These are phyloP conservation scores for Seiridium unicorne DNA, from an alignment of 2,329 filamentous ascomycete genomes.

Conservation along the genomic window DNA sequence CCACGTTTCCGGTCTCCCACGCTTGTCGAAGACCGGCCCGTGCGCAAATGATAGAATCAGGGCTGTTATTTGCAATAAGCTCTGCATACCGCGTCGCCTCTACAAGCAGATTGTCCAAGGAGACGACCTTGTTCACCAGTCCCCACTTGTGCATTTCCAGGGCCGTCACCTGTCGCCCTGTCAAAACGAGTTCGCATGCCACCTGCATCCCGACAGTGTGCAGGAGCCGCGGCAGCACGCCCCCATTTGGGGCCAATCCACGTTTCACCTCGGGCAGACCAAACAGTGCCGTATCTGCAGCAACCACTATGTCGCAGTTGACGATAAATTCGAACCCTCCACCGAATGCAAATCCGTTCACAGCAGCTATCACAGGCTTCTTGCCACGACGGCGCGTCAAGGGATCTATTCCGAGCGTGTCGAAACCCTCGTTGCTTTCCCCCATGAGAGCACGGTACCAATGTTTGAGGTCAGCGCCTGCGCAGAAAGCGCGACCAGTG, in stretches of 20 bases:
- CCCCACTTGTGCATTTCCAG: slow-evolving; percentile 23
- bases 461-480: slow-evolving; percentile 22
- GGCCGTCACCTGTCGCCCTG: slow-evolving; percentile 20
- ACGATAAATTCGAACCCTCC: slow-evolving; percentile 61
- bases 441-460: slow-evolving; percentile 26
- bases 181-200: slow-evolving; percentile 22
- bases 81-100: slow-evolving; percentile 81
- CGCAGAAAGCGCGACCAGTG: slow-evolving; percentile 22
- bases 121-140: slow-evolving; percentile 22
- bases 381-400: slow-evolving; percentile 51
- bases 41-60: slow-evolving; percentile 24
- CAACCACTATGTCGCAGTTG: slow-evolving; percentile 60
- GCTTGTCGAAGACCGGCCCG: slow-evolving; percentile 21
- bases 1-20: slow-evolving; percentile 25
- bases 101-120: slow-evolving; percentile 50
- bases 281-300: slow-evolving; percentile 50
- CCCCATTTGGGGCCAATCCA: slow-evolving; percentile 21
- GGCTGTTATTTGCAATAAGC: slow-evolving; percentile 28
- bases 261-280: slow-evolving; percentile 35
- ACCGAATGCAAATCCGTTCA: slow-evolving; percentile 60
- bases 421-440: neutral
- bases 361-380: slow-evolving; percentile 63
- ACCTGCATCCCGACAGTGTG: slow-evolving; percentile 20
- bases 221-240: slow-evolving; percentile 21
- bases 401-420: slow-evolving; percentile 23